Conservation (phyloP, 441 rosid genomes). For the Erodium chrysanthum region DNA sequence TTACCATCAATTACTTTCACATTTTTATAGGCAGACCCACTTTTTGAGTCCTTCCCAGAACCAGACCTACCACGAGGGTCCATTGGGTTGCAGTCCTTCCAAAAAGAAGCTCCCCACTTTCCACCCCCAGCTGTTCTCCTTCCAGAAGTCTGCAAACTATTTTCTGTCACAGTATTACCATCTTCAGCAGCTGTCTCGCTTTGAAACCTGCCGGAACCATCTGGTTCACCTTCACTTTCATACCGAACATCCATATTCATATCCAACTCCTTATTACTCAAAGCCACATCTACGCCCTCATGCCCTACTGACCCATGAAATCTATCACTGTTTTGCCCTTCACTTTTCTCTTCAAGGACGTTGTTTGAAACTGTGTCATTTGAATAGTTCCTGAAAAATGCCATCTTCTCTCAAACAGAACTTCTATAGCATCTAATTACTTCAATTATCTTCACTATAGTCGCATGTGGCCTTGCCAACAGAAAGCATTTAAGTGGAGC, state of each 20-base stretch:
- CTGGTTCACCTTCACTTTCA: constrained; percentile 61
- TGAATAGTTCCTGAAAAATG: constrained; percentile 68
- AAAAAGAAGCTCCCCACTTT: constrained; percentile 90
- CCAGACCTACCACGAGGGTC: constrained; percentile 50
- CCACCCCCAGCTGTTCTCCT: constrained; percentile 59
- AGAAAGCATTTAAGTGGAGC: background rate
- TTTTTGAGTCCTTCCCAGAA: constrained; percentile 60
- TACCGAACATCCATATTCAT: constrained; percentile 60
- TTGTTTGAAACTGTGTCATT: constrained; percentile 49
- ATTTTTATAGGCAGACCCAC: constrained; percentile 35
- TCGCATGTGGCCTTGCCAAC: background rate
- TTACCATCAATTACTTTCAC: constrained; percentile 46
- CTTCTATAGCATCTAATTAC: constrained; percentile 9
- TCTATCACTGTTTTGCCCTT: constrained; percentile 34
- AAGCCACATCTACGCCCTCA: constrained; percentile 37
- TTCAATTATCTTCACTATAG: background rate
- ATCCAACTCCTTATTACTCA: constrained; percentile 60
- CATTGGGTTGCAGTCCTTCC: constrained; percentile 96
- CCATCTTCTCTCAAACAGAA: constrained; percentile 58
- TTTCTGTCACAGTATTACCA: constrained; percentile 31
- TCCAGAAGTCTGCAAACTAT: constrained; percentile 46
- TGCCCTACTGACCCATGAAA: constrained; percentile 35
- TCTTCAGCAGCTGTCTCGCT: constrained; percentile 29
- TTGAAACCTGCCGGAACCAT: constrained; percentile 38
- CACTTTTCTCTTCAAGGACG: constrained; percentile 52